A percentile compares a stretch with the other conserved stretches of the same genome.
phyloP scores from a whole-genome alignment of 1,284 basidiomycete genomes.

The Apiotrichum mycotoxinovorans region DNA sequence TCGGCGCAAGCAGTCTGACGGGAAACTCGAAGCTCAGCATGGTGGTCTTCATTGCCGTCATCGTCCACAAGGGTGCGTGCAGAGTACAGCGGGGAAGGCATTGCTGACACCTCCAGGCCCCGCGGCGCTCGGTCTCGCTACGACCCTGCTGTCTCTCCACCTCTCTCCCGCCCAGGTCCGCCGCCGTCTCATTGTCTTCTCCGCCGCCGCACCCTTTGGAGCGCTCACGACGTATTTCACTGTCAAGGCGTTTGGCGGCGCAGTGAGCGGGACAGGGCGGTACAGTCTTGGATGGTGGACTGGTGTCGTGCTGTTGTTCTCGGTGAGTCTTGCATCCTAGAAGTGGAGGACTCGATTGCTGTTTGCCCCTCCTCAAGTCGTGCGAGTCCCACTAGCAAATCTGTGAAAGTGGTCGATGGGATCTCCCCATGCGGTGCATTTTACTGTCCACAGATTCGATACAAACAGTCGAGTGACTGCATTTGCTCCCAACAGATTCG shows the following conservation, averaged over 20 bases:
- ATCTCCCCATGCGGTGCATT: no score
- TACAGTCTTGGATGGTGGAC: conserved; percentile 57
- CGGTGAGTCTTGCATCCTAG: conserved; percentile 32
- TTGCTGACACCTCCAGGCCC: conserved; percentile 58
- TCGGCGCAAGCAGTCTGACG: conserved; percentile 62
- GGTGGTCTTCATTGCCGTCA: conserved; percentile 79
- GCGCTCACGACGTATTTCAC: conserved; percentile 67
- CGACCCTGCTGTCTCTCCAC: conserved; percentile 70
- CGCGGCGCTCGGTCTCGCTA: conserved; percentile 76
- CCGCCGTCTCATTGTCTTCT: conserved; percentile 71
- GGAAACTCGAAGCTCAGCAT: conserved; percentile 57
- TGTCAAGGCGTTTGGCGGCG: conserved; percentile 57
- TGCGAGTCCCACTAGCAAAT: no score
- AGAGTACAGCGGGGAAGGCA: not conserved
- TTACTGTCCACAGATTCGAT: no score
- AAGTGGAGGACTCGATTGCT: no score
- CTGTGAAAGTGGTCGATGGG: no score
- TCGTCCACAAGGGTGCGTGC: conserved; percentile 76
- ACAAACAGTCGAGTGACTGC: no score
- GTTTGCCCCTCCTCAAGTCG: no score
- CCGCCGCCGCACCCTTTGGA: conserved; percentile 70
- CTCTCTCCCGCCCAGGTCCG: conserved; percentile 66
- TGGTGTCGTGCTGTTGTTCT: conserved; percentile 54
- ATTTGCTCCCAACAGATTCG: no score
- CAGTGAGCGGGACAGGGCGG: not conserved